Evolutionary conservation across 352 stramenopile species (phyloP).

Genomic region (Thalassiosira delicatula): DNA sequence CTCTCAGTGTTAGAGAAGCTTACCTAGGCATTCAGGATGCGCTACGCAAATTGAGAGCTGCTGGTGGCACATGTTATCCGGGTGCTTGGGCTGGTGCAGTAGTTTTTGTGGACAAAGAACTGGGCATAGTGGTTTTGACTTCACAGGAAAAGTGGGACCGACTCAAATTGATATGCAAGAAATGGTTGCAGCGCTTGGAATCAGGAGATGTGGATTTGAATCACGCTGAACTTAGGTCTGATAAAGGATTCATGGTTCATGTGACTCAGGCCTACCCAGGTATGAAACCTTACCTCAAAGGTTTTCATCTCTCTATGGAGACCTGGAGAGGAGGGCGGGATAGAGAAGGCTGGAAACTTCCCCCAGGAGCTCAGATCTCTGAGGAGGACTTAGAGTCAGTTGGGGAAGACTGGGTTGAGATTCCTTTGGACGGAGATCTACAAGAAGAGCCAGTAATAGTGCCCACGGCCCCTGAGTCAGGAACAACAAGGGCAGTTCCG

Average conservation of each 20-base stretch:
- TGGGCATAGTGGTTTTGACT: background rate
- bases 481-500: background rate
- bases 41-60: slow-evolving; percentile 40
- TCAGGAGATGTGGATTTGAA: background rate
- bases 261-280: background rate
- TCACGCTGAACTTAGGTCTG: slow-evolving; percentile 1
- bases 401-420: background rate
- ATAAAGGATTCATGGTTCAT: slow-evolving; percentile 49
- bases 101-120: slow-evolving; percentile 2
- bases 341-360: slow-evolving; percentile 45
- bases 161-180: background rate
- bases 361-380: background rate
- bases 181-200: background rate
- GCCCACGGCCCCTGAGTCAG: background rate
- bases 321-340: slow-evolving; percentile 33
- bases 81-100: slow-evolving; percentile 59
- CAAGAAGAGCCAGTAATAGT: too few species aligned
- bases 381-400: background rate
- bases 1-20: too few species aligned
- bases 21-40: slow-evolving; percentile 69
- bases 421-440: too few species aligned
- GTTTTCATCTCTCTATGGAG: slow-evolving; percentile 50
- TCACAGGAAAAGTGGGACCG: slow-evolving; percentile 55
- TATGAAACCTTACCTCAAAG: slow-evolving; percentile 46
- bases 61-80: slow-evolving; percentile 21